Base-by-base conservation (phyloP, 2,329 filamentous ascomycete species). In the Aureobasidium vineae region DNA sequence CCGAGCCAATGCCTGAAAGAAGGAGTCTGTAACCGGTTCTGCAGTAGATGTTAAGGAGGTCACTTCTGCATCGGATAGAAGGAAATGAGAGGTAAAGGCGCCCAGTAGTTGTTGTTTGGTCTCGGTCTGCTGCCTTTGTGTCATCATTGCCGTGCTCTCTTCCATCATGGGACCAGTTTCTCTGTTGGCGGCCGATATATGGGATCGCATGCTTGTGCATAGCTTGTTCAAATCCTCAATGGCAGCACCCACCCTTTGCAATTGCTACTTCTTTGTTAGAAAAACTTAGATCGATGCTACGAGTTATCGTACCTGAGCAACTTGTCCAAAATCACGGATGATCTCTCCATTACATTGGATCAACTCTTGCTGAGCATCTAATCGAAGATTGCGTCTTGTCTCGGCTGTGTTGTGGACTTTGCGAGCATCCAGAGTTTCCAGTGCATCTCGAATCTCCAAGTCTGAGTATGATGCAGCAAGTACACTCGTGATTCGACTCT, bases 381-480 rank as follows among this genome's bases (percentile, higher is more conserved):
- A 79, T 19, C 93, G 87, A 19, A 98, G 79, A 67, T 91, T 88
- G 6, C 94, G 87, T 61, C 95, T 85, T 2, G 88, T 89, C 70
- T 93, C 90, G 11, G 90, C 84, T 15, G 87, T 91, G 75, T 96
- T 97, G 65, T 84, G 80, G 16, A 92, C 77, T 0, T 84, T 83
- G 41, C 90, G 85, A 59, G 86, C 80, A 77, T 97, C 94, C 23
- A 98, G 80, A 0, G 95, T 86, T 63, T 85, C 82, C 36, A 99
- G 80, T 16, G 92, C 89, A 80, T 96, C 91, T 70, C 92, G 87
- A 71, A 98, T 96, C 71, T 97, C 94, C 5, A 91, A 84, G 77
- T 98, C 95, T 7, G 92, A 90, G 78, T 97, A 97, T 0, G 94
- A 97, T 2, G 92, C 89, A 4, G 95, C 97, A 57, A 98, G 85